Evolutionary conservation across 495 filamentous ascomycete species (phyloP).

Genomic region (Friedmanniomyces endolithicus): DNA sequence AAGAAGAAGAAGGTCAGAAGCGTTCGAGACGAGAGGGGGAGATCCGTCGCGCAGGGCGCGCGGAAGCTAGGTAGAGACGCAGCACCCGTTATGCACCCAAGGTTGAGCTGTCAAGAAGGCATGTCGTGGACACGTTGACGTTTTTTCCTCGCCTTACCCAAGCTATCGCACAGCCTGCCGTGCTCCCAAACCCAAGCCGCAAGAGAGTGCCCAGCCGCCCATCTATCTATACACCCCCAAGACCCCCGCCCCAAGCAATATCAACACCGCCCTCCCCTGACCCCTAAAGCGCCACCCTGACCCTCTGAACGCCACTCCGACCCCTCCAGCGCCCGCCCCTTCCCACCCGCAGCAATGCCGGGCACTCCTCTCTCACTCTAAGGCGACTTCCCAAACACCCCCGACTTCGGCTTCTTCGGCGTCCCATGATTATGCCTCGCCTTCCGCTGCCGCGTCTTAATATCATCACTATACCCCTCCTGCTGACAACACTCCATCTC

Average conservation of each 20-base stretch:
- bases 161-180: background rate
- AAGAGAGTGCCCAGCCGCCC: background rate
- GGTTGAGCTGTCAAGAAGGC: too few species aligned
- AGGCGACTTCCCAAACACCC: conserved; percentile 2
- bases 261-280: background rate
- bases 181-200: background rate
- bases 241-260: background rate
- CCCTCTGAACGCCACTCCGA: background rate
- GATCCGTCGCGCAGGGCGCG: too few species aligned
- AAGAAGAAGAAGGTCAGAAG: too few species aligned
- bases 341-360: too few species aligned
- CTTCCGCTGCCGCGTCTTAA: conserved; percentile 10
- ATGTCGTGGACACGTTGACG: background rate
- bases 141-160: background rate
- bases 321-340: background rate
- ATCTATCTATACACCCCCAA: background rate
- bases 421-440: conserved; percentile 27
- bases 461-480: conserved; percentile 27
- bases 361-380: too few species aligned
- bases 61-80: too few species aligned
- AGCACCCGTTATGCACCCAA: too few species aligned
- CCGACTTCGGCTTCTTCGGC: conserved; percentile 19
- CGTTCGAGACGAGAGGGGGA: too few species aligned
- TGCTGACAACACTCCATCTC: conserved; percentile 54
- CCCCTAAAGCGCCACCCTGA: background rate